These are phyloP conservation scores for Komagataella pseudopastoris DNA, from an alignment of 805 yeast genomes.

Conservation along the genomic window DNA sequence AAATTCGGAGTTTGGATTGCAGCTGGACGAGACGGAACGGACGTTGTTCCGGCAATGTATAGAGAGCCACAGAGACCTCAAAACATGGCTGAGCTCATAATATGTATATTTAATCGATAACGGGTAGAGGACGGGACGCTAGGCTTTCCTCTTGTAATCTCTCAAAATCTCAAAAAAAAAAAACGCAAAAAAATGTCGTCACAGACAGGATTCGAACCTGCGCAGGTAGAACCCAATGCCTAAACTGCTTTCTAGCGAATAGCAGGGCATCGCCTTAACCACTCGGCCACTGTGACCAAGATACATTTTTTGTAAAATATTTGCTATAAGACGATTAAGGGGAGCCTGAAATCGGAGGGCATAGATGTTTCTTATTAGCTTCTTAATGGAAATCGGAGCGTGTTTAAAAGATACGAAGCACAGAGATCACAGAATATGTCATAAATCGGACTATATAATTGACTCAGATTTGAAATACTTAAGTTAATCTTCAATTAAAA, in stretches of 20 bases:
- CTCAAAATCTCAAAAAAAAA: not conserved
- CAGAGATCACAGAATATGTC: too few species aligned
- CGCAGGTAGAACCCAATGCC: conserved; percentile 90
- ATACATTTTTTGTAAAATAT: not conserved
- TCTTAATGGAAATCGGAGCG: too few species aligned
- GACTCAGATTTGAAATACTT: too few species aligned
- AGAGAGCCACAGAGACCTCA: conserved; percentile 30
- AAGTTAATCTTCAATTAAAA: too few species aligned
- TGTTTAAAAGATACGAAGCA: too few species aligned
- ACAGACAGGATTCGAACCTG: conserved; percentile 99
- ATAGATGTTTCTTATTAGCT: too few species aligned
- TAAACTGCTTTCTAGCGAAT: conserved; percentile 17
- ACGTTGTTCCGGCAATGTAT: conserved; percentile 38
- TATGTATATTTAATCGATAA: too few species aligned
- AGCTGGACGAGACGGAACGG: conserved; percentile 70
- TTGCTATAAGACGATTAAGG: too few species aligned
- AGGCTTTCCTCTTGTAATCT: not conserved
- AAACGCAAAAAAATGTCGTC: conserved; percentile 43
- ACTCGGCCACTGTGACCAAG: conserved; percentile 53
- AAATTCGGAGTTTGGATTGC: conserved; percentile 40
- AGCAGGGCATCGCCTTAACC: conserved; percentile 71
- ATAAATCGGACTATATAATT: too few species aligned
- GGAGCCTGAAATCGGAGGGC: too few species aligned
- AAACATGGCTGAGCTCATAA: conserved; percentile 22
- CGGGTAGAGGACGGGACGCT: not conserved